phyloP scores from a whole-genome alignment of 495 filamentous ascomycete species.

The Polyplosphaeria fusca region DNA sequence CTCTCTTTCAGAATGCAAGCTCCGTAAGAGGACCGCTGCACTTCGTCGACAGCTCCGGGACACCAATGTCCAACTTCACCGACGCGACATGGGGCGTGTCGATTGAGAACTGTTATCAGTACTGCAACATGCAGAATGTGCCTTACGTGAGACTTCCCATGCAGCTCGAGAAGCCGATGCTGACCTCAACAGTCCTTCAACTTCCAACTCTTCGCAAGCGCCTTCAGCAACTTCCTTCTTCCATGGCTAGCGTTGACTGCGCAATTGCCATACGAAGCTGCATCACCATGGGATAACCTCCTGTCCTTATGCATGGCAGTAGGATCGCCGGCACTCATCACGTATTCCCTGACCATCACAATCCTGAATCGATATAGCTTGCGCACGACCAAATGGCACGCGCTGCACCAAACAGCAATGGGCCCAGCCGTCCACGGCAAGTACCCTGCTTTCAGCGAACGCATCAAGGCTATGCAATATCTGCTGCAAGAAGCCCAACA shows the following conservation, averaged over 20 bases:
- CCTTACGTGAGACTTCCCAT: too few species aligned
- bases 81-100: slow-evolving; percentile 28
- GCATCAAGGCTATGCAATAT: slow-evolving; percentile 21
- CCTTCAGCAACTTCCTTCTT: slow-evolving; percentile 30
- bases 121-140: slow-evolving; percentile 21
- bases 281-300: slow-evolving; percentile 18
- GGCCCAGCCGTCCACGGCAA: slow-evolving; percentile 7
- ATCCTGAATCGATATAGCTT: slow-evolving; percentile 32
- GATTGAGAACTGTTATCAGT: slow-evolving; percentile 27
- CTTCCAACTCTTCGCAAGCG: slow-evolving; percentile 22
- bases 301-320: slow-evolving; percentile 25
- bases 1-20: slow-evolving; percentile 1
- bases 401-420: slow-evolving; percentile 11
- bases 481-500: slow-evolving; percentile 33
- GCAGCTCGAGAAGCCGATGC: not conserved
- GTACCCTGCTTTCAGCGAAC: slow-evolving; percentile 13
- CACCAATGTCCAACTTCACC: slow-evolving; percentile 9
- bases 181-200: slow-evolving; percentile 19
- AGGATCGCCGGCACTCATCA: slow-evolving; percentile 30
- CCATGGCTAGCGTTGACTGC: slow-evolving; percentile 32
- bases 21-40: slow-evolving; percentile 12
- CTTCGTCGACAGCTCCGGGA: slow-evolving; percentile 19
- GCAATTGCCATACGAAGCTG: slow-evolving; percentile 28
- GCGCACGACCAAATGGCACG: slow-evolving; percentile 10
- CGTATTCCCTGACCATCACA: slow-evolving; percentile 29